Conservation (phyloP, 1,284 basidiomycete genomes). For the Clitocybe nebularis region DNA sequence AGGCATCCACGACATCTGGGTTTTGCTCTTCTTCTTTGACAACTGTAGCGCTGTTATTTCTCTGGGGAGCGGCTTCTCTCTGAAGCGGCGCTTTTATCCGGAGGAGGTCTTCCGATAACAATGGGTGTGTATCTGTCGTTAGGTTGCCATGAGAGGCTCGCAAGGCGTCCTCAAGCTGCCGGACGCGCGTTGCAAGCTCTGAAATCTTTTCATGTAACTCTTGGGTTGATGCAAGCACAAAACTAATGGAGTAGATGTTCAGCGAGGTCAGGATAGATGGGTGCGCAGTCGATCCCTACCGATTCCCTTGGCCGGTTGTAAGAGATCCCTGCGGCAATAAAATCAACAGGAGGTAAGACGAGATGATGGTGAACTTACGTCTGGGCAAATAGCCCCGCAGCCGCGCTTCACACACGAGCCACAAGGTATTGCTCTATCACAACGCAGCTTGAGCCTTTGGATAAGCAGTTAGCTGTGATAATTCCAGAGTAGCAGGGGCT, state of each 20-base stretch:
- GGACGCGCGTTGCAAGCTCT: constrained; percentile 67
- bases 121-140: constrained; percentile 60
- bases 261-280: constrained; percentile 9
- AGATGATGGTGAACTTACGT: constrained; percentile 29
- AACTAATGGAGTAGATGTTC: constrained; percentile 37
- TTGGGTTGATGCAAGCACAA: constrained; percentile 76
- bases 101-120: constrained; percentile 66
- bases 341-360: neutral
- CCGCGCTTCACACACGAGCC: constrained; percentile 65
- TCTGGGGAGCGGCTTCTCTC: constrained; percentile 40
- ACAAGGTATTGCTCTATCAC: constrained; percentile 67
- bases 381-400: constrained; percentile 69
- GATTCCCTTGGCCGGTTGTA: constrained; percentile 77
- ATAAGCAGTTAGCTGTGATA: constrained; percentile 8
- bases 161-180: constrained; percentile 74
- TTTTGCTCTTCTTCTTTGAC: constrained; percentile 59
- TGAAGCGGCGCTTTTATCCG: constrained; percentile 71
- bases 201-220: constrained; percentile 80
- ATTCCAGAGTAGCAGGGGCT: constrained; percentile 8
- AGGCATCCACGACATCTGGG: constrained; percentile 72
- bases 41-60: constrained; percentile 21
- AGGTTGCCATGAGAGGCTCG: constrained; percentile 53
- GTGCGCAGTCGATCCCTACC: constrained; percentile 35
- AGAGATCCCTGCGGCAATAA: constrained; percentile 50
- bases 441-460: constrained; percentile 65